Percentiles rank a stretch among this genome's conserved stretches.
Conservation (phyloP, 2,329 filamentous ascomycete species). For the Neofusicoccum sp. region DNA sequence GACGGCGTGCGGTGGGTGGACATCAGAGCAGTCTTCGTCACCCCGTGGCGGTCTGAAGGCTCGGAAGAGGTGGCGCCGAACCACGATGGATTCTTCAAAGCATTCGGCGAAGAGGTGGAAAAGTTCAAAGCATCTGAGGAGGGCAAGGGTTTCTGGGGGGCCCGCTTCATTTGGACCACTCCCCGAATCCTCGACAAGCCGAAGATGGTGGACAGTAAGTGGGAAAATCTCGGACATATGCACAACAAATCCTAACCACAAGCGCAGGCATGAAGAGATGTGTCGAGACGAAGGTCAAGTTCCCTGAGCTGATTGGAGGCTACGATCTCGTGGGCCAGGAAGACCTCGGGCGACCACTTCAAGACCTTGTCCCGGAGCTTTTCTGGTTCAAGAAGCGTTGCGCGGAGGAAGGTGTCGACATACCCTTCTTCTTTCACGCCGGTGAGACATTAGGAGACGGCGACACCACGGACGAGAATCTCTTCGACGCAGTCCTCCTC, state of each 20-base stretch:
- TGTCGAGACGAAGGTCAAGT: slow-evolving; percentile 77
- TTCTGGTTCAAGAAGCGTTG: slow-evolving; percentile 95
- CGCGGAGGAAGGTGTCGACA: slow-evolving; percentile 71
- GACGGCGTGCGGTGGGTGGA: slow-evolving; percentile 89
- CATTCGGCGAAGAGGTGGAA: slow-evolving; percentile 76
- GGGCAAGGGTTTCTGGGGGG: slow-evolving; percentile 79
- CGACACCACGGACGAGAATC: slow-evolving; percentile 74
- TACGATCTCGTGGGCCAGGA: slow-evolving; percentile 92
- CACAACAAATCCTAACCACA: not conserved
- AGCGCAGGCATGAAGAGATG: slow-evolving; percentile 74
- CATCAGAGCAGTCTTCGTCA: slow-evolving; percentile 73
- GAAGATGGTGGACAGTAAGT: slow-evolving; percentile 65
- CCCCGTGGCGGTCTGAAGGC: slow-evolving; percentile 68
- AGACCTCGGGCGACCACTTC: slow-evolving; percentile 73
- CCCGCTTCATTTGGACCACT: slow-evolving; percentile 82
- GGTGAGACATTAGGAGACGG: slow-evolving; percentile 82
- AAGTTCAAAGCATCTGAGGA: slow-evolving; percentile 72
- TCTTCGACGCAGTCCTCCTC: slow-evolving; percentile 86
- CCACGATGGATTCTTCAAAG: slow-evolving; percentile 69
- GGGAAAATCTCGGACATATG: not conserved
- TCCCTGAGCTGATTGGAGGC: slow-evolving; percentile 78
- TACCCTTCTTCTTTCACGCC: slow-evolving; percentile 96
- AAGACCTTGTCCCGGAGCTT: slow-evolving; percentile 77
- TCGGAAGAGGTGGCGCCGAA: slow-evolving; percentile 67
- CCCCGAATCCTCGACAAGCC: slow-evolving; percentile 67